These are phyloP conservation scores for Microdochium bolleyi DNA, from an alignment of 2,329 filamentous ascomycete species.

Conservation along the genomic window DNA sequence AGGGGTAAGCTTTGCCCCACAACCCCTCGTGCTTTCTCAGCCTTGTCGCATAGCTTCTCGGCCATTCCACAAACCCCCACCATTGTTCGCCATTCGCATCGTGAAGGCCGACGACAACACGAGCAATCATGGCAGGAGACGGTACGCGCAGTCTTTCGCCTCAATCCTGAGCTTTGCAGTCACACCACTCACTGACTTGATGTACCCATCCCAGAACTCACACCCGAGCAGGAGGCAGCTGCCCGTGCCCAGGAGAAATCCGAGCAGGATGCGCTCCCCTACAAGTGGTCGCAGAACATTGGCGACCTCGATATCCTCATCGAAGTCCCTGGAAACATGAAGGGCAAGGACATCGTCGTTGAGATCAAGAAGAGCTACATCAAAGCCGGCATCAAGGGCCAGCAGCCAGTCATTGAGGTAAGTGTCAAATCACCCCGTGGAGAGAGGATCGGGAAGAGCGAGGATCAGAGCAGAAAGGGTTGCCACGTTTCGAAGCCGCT, in stretches of 20 bases:
- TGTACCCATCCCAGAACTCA: conserved; percentile 38
- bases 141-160: conserved; percentile 15
- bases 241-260: conserved; percentile 65
- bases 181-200: too few species aligned
- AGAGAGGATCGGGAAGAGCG: conserved; percentile 1
- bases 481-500: too few species aligned
- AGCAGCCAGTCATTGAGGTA: conserved; percentile 77
- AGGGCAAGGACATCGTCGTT: conserved; percentile 76
- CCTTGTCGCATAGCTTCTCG: neutral
- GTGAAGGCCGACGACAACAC: neutral
- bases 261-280: conserved; percentile 86
- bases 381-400: conserved; percentile 77
- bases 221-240: conserved; percentile 48
- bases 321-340: conserved; percentile 72
- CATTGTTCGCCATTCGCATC: neutral
- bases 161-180: too few species aligned
- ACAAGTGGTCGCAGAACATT: conserved; percentile 96
- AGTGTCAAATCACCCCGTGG: conserved; percentile 9
- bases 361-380: conserved; percentile 74
- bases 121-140: conserved; percentile 35
- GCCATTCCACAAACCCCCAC: neutral
- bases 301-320: conserved; percentile 76
- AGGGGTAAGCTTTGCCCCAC: neutral
- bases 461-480: too few species aligned
- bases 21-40: neutral